Evolutionary conservation across 208 protist genomes (phyloP).

Genomic region (Acanthamoeba comandoni): DNA sequence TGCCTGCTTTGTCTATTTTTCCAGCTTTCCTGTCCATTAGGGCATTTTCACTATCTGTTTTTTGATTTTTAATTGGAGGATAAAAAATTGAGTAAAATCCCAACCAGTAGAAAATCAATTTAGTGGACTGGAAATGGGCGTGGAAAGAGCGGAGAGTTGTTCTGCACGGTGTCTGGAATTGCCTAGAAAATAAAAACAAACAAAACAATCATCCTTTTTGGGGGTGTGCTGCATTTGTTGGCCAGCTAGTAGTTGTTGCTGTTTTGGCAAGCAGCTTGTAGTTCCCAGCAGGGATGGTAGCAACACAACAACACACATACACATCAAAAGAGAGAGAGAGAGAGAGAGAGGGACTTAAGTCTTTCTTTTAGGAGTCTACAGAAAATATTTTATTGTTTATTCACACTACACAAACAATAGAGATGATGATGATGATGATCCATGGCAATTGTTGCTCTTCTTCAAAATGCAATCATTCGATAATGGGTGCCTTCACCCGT

Average conservation of each 20-base stretch:
- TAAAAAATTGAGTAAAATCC: too few relatives aligned
- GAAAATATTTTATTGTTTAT: slow-evolving; percentile 12
- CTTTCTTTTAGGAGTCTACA: too few relatives aligned
- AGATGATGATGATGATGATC: not conserved
- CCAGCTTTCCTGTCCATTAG: too few relatives aligned
- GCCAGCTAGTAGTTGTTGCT: not conserved
- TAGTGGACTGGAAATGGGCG: not conserved
- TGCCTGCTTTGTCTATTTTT: too few relatives aligned
- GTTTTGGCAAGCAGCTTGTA: too few relatives aligned
- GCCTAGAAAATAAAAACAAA: too few relatives aligned
- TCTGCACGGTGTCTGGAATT: not conserved
- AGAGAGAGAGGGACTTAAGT: too few relatives aligned
- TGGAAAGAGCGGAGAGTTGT: too few relatives aligned
- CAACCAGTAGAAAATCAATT: too few relatives aligned
- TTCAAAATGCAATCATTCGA: not conserved
- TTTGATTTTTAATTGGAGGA: not conserved
- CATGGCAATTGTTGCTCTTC: not conserved
- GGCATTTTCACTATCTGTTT: slow-evolving; percentile 12
- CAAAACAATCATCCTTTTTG: not conserved
- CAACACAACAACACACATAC: too few relatives aligned
- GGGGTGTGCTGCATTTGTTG: not conserved
- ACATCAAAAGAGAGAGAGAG: too few relatives aligned
- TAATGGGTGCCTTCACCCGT: not conserved
- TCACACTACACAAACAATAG: not conserved
- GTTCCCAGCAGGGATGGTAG: too few relatives aligned